Percentiles rank a stretch among this genome's conserved stretches.
Conservation (phyloP, 139 green algal species). For the Asterochloris erici region DNA sequence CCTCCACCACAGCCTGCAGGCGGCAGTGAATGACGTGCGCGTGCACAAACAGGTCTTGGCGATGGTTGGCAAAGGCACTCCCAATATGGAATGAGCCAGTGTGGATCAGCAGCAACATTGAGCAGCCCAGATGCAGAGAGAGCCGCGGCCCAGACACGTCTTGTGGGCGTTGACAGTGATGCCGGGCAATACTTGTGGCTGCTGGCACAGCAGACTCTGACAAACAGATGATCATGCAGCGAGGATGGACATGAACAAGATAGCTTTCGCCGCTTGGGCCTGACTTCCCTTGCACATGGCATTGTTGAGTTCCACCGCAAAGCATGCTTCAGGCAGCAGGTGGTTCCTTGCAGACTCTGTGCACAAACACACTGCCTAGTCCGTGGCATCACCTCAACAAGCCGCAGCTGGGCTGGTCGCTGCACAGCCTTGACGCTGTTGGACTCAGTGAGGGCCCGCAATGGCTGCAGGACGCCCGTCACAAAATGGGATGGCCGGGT, state of each 20-base stretch:
- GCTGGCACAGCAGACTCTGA: not conserved
- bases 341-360: no score
- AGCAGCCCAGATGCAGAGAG: not conserved
- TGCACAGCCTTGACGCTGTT: not conserved
- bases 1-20: slow-evolving; percentile 31
- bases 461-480: slow-evolving; percentile 45
- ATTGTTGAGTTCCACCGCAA: no score
- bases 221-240: no score
- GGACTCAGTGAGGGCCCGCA: slow-evolving; percentile 25
- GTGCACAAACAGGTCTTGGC: no score
- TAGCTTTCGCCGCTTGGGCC: no score
- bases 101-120: not conserved
- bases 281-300: no score
- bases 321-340: no score
- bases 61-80: no score
- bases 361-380: no score
- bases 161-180: not conserved
- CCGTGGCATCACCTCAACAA: slow-evolving; percentile 12
- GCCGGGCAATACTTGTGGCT: not conserved
- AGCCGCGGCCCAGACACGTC: not conserved
- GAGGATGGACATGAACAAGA: no score
- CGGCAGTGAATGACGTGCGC: not conserved
- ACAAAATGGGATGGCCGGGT: slow-evolving; percentile 83
- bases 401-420: slow-evolving; percentile 1
- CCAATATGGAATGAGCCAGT: not conserved